Evolutionary conservation across 108 stramenopile species (phyloP).

Genomic region (Asterionellopsis glacialis): DNA sequence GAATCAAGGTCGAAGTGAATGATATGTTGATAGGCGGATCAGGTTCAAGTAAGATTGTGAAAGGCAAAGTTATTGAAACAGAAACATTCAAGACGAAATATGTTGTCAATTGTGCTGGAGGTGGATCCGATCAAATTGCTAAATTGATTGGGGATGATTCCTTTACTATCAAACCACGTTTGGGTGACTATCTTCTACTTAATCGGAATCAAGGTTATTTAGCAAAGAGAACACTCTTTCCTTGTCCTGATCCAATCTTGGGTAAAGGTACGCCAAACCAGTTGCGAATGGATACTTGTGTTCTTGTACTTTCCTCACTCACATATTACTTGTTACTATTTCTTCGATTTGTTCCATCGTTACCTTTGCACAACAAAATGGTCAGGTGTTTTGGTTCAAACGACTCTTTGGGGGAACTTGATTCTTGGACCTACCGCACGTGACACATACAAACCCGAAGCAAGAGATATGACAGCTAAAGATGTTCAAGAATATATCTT

Average conservation of each 20-base stretch:
- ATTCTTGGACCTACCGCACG: slow-evolving; percentile 77
- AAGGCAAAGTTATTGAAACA: slow-evolving; percentile 43
- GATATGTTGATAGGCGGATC: slow-evolving; percentile 74
- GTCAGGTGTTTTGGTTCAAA: slow-evolving; percentile 64
- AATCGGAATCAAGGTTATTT: slow-evolving; percentile 72
- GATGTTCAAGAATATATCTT: slow-evolving; percentile 70
- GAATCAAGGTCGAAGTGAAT: slow-evolving; percentile 32
- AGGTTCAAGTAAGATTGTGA: slow-evolving; percentile 43
- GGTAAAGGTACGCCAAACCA: slow-evolving; percentile 37
- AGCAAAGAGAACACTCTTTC: slow-evolving; percentile 62
- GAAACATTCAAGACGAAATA: slow-evolving; percentile 54
- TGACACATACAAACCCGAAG: slow-evolving; percentile 50
- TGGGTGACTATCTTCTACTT: slow-evolving; percentile 73
- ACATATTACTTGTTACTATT: too few relatives aligned
- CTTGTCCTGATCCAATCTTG: slow-evolving; percentile 73
- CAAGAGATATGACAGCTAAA: slow-evolving; percentile 35
- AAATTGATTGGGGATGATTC: slow-evolving; percentile 72
- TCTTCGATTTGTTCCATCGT: too few relatives aligned
- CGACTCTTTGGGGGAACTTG: slow-evolving; percentile 76
- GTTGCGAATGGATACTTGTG: too few relatives aligned
- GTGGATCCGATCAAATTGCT: slow-evolving; percentile 65
- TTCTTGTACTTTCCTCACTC: too few relatives aligned
- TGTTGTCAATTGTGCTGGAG: slow-evolving; percentile 76
- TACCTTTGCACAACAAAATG: too few relatives aligned
- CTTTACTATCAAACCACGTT: slow-evolving; percentile 67